phyloP scores from a whole-genome alignment of 2,329 filamentous ascomycete genomes.

The Leptosphaerulina australis region DNA sequence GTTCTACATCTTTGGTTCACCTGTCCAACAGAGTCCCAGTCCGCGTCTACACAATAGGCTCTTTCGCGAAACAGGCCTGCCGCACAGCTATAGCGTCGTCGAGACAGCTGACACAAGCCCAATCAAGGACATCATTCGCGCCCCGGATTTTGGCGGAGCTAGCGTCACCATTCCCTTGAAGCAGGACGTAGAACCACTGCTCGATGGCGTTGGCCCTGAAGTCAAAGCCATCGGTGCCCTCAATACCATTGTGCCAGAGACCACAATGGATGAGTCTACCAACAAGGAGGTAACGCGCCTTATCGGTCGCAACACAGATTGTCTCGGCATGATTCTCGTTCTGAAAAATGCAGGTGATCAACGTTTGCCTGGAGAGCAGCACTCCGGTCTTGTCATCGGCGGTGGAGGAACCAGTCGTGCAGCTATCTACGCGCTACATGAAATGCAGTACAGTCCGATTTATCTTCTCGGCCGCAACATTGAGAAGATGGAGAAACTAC shows the following conservation, averaged over 20 bases:
- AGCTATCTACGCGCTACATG: conserved; percentile 84
- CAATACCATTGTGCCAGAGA: conserved; percentile 82
- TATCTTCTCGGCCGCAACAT: conserved; percentile 82
- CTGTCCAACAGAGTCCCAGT: conserved; percentile 80
- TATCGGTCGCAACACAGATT: conserved; percentile 92
- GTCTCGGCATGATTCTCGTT: conserved; percentile 85
- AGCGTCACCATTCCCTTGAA: conserved; percentile 97
- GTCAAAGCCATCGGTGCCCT: conserved; percentile 87
- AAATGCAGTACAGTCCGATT: conserved; percentile 82
- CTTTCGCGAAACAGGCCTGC: conserved; percentile 77
- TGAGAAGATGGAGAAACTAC: conserved; percentile 70
- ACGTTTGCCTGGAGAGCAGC: conserved; percentile 45
- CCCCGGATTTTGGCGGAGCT: conserved; percentile 82
- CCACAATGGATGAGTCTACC: conserved; percentile 42
- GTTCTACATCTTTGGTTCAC: conserved; percentile 88
- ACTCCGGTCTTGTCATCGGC: conserved; percentile 79
- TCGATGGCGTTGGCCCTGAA: conserved; percentile 81
- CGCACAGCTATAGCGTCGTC: conserved; percentile 76
- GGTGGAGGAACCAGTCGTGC: conserved; percentile 91
- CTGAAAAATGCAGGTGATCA: conserved; percentile 68
- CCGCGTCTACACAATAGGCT: conserved; percentile 89
- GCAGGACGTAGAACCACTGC: conserved; percentile 78
- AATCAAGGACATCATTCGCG: conserved; percentile 69
- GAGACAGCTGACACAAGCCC: conserved; percentile 72
- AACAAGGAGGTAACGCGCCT: conserved; percentile 60